Evolutionary conservation across 2,329 filamentous ascomycete species (phyloP), one percentile per base, ranked within the genome.

Genomic region (Penicillium decumbens): DNA sequence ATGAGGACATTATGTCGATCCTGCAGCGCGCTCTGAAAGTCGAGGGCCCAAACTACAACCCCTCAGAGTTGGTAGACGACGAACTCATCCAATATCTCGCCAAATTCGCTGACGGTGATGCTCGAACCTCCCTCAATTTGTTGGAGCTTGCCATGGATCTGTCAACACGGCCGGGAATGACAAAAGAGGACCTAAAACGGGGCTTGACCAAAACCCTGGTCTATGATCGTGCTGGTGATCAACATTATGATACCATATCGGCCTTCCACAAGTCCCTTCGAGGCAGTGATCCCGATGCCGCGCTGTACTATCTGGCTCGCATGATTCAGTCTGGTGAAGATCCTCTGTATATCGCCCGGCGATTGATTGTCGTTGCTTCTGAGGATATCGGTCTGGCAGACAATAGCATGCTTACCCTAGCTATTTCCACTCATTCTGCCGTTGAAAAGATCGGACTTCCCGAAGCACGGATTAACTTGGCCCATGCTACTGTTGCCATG

Each of bases 321-420:
- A 98, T 98, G 93, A 81, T 98, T 4, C 87, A 95, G 63, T 93
- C 88, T 0, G 92, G 92, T 51, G 92, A 97, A 70, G 93, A 97
- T 62, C 89, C 92, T 0, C 77, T 96, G 0, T 97, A 92, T 70
- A 85, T 98, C 47, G 92, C 93, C 4, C 83, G 93, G 1, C 85
- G 93, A 29, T 88, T 98, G 77, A 86, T 98, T 6, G 91, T 97
- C 10, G 90, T 97, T 45, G 92, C 93, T 0, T 93, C 87, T 1
- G 93, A 98, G 68, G 93, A 98, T 64, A 83, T 97, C 33, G 93
- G 92, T 0, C 75, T 97, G 0, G 93, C 92, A 4, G 91, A 97
- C 69, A 92, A 88, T 69, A 80, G 79, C 7, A 80, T 97, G 69
- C 79, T 98, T 0, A 80, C 85, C 0, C 81, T 98, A 1, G 92